Conservation (phyloP, 129 eudicot species). For the Helianthus tuberosus region DNA sequence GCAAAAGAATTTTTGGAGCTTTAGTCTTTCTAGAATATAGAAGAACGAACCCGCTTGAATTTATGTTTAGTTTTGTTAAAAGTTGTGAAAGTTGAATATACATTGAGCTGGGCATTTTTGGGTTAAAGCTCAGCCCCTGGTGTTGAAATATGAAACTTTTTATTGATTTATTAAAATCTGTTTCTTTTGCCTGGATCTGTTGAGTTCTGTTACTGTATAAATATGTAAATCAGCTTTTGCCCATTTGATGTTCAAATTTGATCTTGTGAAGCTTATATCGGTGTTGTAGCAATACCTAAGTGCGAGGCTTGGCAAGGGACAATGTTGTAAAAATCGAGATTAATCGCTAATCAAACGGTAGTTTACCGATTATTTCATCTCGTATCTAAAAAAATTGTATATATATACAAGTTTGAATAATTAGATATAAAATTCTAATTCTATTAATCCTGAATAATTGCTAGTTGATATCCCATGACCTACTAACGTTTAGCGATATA, state of each 20-base stretch:
- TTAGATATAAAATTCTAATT: no score
- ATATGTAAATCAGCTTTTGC: neutral
- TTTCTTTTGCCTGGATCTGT: neutral
- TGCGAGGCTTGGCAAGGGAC: no score
- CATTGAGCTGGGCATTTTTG: constrained; percentile 11
- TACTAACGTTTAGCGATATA: no score
- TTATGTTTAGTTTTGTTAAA: neutral
- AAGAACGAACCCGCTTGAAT: neutral
- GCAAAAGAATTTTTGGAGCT: neutral
- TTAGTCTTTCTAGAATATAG: neutral
- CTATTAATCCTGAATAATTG: no score
- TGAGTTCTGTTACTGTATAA: neutral
- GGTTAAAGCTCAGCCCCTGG: neutral
- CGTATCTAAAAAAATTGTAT: no score
- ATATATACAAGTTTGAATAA: no score
- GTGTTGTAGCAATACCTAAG: no score
- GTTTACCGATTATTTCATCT: no score
- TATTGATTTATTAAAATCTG: neutral
- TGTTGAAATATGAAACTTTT: neutral
- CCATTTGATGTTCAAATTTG: neutral
- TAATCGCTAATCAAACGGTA: no score
- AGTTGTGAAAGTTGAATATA: neutral
- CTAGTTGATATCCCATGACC: no score
- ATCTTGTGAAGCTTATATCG: neutral
- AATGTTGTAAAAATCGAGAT: no score